A percentile compares a stretch with the other conserved stretches of the same genome.
Evolutionary conservation across 2,329 filamentous ascomycete species (phyloP).

Genomic region (Cercospora berteroae): DNA sequence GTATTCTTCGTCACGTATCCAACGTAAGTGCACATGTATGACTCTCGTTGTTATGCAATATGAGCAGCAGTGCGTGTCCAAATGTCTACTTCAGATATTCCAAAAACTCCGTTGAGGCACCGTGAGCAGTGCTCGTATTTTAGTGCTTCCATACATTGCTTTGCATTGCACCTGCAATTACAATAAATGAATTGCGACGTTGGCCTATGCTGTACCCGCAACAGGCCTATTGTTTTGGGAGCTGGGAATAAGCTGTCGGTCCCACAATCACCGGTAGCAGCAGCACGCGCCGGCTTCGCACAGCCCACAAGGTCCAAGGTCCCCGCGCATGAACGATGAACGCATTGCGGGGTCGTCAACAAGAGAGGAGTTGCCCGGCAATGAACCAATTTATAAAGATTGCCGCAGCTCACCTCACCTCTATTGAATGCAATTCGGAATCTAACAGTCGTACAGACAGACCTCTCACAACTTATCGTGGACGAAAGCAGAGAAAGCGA

Average conservation of each 20-base stretch:
- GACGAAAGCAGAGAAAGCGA: background rate
- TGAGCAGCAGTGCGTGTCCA: background rate
- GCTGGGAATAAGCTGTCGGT: conserved; percentile 7
- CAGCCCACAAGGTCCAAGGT: background rate
- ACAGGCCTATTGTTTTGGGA: background rate
- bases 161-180: too few species aligned
- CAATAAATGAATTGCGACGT: too few species aligned
- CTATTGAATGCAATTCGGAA: background rate
- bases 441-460: background rate
- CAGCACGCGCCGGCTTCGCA: conserved; percentile 5
- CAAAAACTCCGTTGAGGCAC: background rate
- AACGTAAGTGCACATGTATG: background rate
- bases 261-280: conserved; percentile 1
- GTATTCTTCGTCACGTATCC: background rate
- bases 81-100: background rate
- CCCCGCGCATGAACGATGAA: conserved; percentile 8
- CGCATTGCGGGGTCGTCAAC: conserved; percentile 8
- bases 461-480: background rate
- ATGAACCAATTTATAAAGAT: background rate
- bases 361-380: conserved; percentile 3
- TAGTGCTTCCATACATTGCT: background rate
- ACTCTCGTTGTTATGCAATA: background rate
- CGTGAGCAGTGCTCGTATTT: background rate
- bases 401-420: background rate
- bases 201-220: background rate